Percentiles rank a stretch among this genome's conserved stretches.
Conservation (phyloP, 73 alveolate species). For the Paramecium biaurelia region DNA sequence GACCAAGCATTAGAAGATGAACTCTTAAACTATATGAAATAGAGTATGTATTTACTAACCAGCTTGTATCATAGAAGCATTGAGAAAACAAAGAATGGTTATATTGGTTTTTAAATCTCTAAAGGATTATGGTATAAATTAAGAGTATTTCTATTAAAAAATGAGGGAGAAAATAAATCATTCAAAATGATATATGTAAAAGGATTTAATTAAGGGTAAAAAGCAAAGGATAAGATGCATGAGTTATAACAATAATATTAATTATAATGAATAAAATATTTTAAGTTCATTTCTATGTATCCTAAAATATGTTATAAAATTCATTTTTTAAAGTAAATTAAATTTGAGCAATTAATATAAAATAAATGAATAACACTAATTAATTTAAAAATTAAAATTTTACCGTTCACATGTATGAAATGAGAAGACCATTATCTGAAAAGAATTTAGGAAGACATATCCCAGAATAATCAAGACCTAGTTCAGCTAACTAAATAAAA, state of each 20-base stretch:
- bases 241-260: background rate
- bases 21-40: background rate
- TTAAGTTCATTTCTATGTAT: background rate
- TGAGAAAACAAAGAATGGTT: background rate
- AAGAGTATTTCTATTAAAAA: background rate
- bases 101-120: background rate
- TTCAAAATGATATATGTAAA: background rate
- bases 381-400: slow-evolving; percentile 18
- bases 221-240: background rate
- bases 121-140: background rate
- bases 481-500: background rate
- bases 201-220: background rate
- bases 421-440: slow-evolving; percentile 41
- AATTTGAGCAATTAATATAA: background rate
- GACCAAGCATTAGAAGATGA: background rate
- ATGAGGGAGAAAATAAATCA: background rate
- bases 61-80: background rate
- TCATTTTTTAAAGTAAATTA: background rate
- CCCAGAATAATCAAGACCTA: background rate
- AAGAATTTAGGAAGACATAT: slow-evolving; percentile 1
- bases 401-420: slow-evolving; percentile 57
- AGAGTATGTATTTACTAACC: background rate
- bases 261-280: background rate
- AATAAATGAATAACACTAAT: background rate
- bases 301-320: too few species aligned